phyloP scores from a whole-genome alignment of 345 rosid species.

The Hibiscus tridactylites region DNA sequence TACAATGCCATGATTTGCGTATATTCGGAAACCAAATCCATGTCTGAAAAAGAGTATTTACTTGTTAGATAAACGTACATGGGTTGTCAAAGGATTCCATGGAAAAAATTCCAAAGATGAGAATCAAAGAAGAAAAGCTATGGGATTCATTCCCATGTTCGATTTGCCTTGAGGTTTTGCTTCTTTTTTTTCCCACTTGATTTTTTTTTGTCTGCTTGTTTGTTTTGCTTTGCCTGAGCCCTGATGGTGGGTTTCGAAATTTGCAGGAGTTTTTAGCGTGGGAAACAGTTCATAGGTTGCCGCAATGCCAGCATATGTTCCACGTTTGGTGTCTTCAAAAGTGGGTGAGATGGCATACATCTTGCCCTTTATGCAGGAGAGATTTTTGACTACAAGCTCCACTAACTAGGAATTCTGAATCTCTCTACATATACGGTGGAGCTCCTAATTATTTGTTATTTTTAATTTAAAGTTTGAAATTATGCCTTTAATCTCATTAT shows the following conservation, averaged over 20 bases:
- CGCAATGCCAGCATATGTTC: slow-evolving; percentile 25
- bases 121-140: slow-evolving; percentile 10
- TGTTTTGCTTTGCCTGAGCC: neutral
- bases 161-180: slow-evolving; percentile 37
- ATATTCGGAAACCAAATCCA: neutral
- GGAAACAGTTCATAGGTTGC: slow-evolving; percentile 21
- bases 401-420: too few species aligned
- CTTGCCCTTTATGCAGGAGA: slow-evolving; percentile 39
- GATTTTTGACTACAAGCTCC: neutral
- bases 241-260: neutral
- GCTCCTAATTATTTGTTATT: too few species aligned
- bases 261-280: slow-evolving; percentile 8
- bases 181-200: neutral
- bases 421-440: too few species aligned
- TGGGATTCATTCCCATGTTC: slow-evolving; percentile 26
- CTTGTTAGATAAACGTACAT: neutral
- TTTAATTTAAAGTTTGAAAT: too few species aligned
- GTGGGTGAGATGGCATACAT: slow-evolving; percentile 20
- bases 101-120: slow-evolving; percentile 7
- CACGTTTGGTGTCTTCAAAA: slow-evolving; percentile 18
- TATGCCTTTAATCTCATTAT: too few species aligned
- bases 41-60: neutral
- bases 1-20: too few species aligned
- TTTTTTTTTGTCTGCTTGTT: neutral
- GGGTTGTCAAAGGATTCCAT: neutral